Conservation (phyloP, 108 stramenopile genomes). For the Chaetoceros muelleri region DNA sequence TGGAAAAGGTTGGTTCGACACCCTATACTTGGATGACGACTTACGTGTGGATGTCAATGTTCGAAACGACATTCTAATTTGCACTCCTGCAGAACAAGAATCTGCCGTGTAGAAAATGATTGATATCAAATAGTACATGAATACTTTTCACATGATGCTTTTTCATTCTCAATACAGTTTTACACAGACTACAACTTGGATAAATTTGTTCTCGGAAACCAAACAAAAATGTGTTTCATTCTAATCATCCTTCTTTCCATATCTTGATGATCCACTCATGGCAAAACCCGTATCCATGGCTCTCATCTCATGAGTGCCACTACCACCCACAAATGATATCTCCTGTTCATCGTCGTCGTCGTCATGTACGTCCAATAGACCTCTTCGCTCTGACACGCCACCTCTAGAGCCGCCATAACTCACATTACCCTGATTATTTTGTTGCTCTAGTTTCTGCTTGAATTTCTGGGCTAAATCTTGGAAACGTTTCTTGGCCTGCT, state of each 20-base stretch:
- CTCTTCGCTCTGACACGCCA: background rate
- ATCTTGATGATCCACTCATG: no score
- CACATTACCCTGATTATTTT: slow-evolving; percentile 1
- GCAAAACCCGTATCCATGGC: background rate
- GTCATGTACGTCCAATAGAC: background rate
- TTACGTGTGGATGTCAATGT: slow-evolving; percentile 49
- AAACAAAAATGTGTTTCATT: no score
- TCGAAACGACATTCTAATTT: slow-evolving; percentile 49
- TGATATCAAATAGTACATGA: no score
- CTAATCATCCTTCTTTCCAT: no score
- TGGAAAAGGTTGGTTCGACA: slow-evolving; percentile 61
- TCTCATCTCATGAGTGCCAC: background rate
- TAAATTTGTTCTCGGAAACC: no score
- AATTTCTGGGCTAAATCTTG: slow-evolving; percentile 48
- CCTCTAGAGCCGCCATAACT: background rate
- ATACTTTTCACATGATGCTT: no score
- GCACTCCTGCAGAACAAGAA: no score
- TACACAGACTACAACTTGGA: no score
- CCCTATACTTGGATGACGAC: slow-evolving; percentile 48
- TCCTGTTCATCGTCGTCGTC: background rate
- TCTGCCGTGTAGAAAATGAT: no score
- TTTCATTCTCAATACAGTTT: no score
- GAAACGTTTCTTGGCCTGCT: slow-evolving; percentile 48
- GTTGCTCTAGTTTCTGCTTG: slow-evolving; percentile 21
- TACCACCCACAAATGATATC: background rate